phyloP scores from a whole-genome alignment of 345 rosid genomes.

The Salix udensis region DNA sequence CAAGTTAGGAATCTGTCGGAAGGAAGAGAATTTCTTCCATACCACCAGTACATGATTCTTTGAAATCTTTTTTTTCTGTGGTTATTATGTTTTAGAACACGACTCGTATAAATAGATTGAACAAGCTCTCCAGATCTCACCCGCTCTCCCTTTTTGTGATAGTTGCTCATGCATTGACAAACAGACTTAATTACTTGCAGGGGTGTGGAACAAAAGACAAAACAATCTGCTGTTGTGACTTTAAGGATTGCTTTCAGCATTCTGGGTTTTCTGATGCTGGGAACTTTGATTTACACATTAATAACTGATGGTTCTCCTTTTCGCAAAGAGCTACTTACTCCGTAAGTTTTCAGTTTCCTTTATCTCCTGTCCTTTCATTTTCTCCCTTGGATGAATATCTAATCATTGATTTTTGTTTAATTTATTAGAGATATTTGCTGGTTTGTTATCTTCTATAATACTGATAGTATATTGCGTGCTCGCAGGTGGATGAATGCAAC shows the following conservation, averaged over 20 bases:
- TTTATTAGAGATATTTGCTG: neutral
- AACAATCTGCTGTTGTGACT: conserved; percentile 44
- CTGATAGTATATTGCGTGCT: neutral
- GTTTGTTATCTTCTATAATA: neutral
- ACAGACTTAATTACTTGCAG: conserved; percentile 26
- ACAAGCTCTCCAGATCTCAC: neutral
- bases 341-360: conserved; percentile 43
- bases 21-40: neutral
- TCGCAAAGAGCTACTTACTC: conserved; percentile 71
- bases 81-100: neutral
- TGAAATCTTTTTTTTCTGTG: neutral
- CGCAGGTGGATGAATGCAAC: conserved; percentile 81
- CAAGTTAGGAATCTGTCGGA: neutral
- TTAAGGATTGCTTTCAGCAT: conserved; percentile 56
- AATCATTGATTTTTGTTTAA: neutral
- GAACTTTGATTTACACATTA: conserved; percentile 64
- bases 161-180: conserved; percentile 4
- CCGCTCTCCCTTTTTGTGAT: neutral
- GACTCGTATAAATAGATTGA: neutral
- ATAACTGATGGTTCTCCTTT: conserved; percentile 80
- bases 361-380: neutral
- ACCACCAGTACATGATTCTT: neutral
- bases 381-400: neutral
- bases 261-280: conserved; percentile 67
- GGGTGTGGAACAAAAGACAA: conserved; percentile 39